Evolutionary conservation across 2,329 filamentous ascomycete species (phyloP), one percentile per base, ranked within the genome.

Genomic region (Aspergillus ochraceus): DNA sequence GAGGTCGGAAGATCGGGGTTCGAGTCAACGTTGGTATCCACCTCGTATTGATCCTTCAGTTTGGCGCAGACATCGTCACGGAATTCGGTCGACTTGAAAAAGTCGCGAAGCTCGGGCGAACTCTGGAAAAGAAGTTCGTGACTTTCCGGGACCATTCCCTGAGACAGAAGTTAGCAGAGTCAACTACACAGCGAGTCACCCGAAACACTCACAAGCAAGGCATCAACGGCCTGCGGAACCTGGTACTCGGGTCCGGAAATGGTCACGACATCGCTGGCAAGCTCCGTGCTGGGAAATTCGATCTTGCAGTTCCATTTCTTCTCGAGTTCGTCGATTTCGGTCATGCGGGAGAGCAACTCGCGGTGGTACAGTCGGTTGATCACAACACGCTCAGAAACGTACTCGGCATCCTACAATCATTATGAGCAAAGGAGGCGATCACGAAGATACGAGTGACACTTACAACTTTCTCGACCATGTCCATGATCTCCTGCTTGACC

Each of bases 261-360:
- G 19, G 90, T 96, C 55, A 99, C 92, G 71, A 96, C 90, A 71
- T 99, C 95, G 74, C 94, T 98, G 22, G 95, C 95, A 77, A 96
- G 90, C 76, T 99, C 95, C 10, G 95, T 98, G 79, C 93, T 97
- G 8, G 95, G 95, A 74, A 99, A 99, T 68, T 92, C 91, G 72
- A 99, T 96, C 82, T 98, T 98, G 88, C 95, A 99, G 77, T 98
- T 98, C 90, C 93, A 98, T 79, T 97, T 97, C 83, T 96, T 96
- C 81, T 99, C 95, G 54, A 99, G 84, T 68, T 95, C 91, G 66
- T 98, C 94, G 59, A 99, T 92, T 71, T 97, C 91, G 49, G 86
- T 82, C 65, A 98, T 88, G 60, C 93, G 91, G 60, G 91, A 86
- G 73, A 99, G 90, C 61, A 99, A 87, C 78, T 97, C 92, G 65